Evolutionary conservation across 2,329 filamentous ascomycete species (phyloP), one percentile per base, ranked within the genome.

Genomic region (Colletotrichum sp.): DNA sequence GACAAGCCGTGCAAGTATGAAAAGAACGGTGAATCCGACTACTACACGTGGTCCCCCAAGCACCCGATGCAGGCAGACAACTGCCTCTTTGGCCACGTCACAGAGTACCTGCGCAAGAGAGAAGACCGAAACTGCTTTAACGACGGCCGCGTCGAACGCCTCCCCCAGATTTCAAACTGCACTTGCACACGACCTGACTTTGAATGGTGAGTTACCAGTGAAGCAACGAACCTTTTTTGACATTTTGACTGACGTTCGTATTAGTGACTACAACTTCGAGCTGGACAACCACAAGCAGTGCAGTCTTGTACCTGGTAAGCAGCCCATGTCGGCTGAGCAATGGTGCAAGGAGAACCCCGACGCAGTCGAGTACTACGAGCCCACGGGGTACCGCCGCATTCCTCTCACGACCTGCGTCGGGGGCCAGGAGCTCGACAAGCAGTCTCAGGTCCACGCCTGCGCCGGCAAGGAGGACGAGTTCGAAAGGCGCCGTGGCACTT

Each of bases 261-360:
- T 32, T 78, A 97, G 95, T 85, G 96, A 97, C 83, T 99, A 95
- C 89, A 99, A 99, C 85, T 99, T 92, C 84, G 93, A 98, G 83
- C 91, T 94, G 62, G 91, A 94, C 83, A 89, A 87, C 32, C 94
- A 96, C 81, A 94, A 94, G 64, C 92, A 94, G 77, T 99, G 97
- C 85, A 85, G 84, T 7, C 91, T 97, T 15, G 95, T 98, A 2
- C 84, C 90, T 1, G 96, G 96, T 16, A 91, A 96, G 55, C 78
- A 90, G 12, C 93, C 94, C 15, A 80, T 89, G 15, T 86, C 88
- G 34, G 87, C 87, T 10, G 81, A 85, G 73, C 85, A 89, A 74
- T 89, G 86, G 85, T 92, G 91, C 83, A 83, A 84, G 68, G 86
- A 88, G 65, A 84, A 98, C 80, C 91, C 94, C 1, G 91, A 94